Conservation (phyloP, 345 rosid species). For the Kandelia obovata region DNA sequence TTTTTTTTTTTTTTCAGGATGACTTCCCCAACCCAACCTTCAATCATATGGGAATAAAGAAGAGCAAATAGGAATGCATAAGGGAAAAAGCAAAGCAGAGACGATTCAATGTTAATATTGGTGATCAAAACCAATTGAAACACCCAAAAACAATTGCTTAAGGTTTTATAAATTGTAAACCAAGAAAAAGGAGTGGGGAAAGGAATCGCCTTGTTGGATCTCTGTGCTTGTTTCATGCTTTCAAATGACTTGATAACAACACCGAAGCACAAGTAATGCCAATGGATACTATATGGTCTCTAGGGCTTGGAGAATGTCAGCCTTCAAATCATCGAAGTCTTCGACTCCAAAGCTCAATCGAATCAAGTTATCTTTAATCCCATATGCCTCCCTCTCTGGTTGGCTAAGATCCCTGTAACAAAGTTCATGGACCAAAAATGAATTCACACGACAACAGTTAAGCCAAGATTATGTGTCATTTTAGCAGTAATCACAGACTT, state of each 20-base stretch:
- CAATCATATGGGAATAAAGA: neutral
- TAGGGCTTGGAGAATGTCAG: constrained; percentile 85
- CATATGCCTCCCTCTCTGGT: constrained; percentile 67
- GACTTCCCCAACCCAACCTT: neutral
- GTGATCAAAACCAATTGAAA: constrained; percentile 20
- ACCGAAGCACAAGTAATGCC: neutral
- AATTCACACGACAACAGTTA: neutral
- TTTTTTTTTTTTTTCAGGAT: too few relatives aligned
- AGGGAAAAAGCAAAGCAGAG: neutral
- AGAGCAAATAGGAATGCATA: neutral
- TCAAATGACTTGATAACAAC: constrained; percentile 24
- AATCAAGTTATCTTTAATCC: constrained; percentile 85
- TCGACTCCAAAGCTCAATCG: constrained; percentile 95
- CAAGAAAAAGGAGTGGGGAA: neutral
- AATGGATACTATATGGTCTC: constrained; percentile 39
- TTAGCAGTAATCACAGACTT: constrained; percentile 1
- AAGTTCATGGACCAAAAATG: neutral
- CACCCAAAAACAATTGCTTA: neutral
- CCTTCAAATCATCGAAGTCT: constrained; percentile 85
- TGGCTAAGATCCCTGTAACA: constrained; percentile 76
- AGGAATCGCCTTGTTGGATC: constrained; percentile 22
- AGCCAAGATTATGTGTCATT: too few relatives aligned
- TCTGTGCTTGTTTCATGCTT: constrained; percentile 73
- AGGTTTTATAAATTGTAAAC: neutral
- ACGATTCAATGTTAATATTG: constrained; percentile 4